Base-by-base conservation (phyloP, 345 rosid species). In the Boechera stricta region DNA sequence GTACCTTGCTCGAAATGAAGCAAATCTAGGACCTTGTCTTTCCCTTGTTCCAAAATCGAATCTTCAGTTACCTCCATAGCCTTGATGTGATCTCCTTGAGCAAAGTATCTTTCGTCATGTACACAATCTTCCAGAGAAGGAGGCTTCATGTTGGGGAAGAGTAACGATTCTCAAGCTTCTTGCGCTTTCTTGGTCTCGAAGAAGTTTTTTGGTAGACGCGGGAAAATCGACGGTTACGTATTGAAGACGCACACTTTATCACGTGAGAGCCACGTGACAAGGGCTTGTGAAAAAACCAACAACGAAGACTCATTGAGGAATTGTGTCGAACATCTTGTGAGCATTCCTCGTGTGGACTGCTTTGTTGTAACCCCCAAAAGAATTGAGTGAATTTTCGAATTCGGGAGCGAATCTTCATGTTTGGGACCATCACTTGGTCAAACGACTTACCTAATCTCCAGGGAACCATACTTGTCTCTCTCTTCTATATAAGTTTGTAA, bases 261-360 rank as follows among this genome's bases (percentile, higher is more conserved):
- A 52, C 57, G 57, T 52, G 54, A 49, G 24, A 7, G 54, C 54
- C 54, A 49, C 28, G 26, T 49, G 57, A 52, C 31, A 52, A 52
- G 15, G 4, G 32, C 7, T 52, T 52, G 10, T 0, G 1, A 31
- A 13, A 29, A 51, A 51, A n/a, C n/a, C 9, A 31, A 9, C 2
- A 33, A 57, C 11, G 0, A 12, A 15, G 54, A 38, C 32, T 6
- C 49, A 3, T 52, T 53, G 49, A 3, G 38, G 48, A 68, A 68
- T 53, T 68, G 2, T 3, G 36, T 68, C 72, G 49, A 68, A 7
- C 72, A 68, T 6, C n/a, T 68, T 68, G 72, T 38, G 72, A 10
- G 72, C 51, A 38, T 52, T 6, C 36, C 8, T 7, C 29, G 1
- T 2, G 7, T n/a, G 24, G 21, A 47, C 52, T 47, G 4, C 4